A percentile compares a stretch with the other conserved stretches of the same genome.
Conservation (phyloP, 2,329 filamentous ascomycete species). For the Alternaria alternata region DNA sequence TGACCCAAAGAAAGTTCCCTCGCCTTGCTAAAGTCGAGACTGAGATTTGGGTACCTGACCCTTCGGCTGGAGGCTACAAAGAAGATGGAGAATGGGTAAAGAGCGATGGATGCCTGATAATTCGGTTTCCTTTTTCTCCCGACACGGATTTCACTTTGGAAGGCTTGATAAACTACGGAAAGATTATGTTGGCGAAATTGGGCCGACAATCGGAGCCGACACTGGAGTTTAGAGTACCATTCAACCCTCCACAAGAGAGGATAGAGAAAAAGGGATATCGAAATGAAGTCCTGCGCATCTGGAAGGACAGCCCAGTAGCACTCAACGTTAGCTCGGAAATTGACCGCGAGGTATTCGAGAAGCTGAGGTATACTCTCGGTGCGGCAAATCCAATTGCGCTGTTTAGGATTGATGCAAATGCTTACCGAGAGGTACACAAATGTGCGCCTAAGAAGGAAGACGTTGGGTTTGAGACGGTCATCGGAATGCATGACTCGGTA, state of each 20-base stretch:
- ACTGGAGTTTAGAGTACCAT: constrained; percentile 71
- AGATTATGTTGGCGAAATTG: constrained; percentile 46
- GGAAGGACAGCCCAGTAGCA: constrained; percentile 64
- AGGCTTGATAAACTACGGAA: constrained; percentile 44
- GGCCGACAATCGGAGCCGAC: constrained; percentile 61
- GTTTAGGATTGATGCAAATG: constrained; percentile 70
- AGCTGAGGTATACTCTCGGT: constrained; percentile 72
- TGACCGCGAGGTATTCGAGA: constrained; percentile 64
- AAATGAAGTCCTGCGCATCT: constrained; percentile 69
- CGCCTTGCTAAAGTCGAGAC: constrained; percentile 73
- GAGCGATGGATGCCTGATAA: constrained; percentile 68
- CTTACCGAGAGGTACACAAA: constrained; percentile 66
- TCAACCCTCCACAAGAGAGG: constrained; percentile 66
- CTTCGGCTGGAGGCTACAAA: constrained; percentile 61
- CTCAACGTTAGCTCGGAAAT: constrained; percentile 57
- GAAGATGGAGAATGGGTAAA: constrained; percentile 59
- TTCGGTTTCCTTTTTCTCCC: constrained; percentile 68
- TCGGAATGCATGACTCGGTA: constrained; percentile 76
- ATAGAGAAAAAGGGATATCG: constrained; percentile 67
- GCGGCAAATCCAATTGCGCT: constrained; percentile 71
- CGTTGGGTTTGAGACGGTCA: constrained; percentile 69
- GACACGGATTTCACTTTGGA: constrained; percentile 44
- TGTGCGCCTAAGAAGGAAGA: constrained; percentile 67
- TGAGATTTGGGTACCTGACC: constrained; percentile 75
- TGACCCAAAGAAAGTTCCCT: constrained; percentile 75